A percentile compares a stretch with the other conserved stretches of the same genome.
Conservation (phyloP, 768 basidiomycete species). For the Termitomyces sp. region DNA sequence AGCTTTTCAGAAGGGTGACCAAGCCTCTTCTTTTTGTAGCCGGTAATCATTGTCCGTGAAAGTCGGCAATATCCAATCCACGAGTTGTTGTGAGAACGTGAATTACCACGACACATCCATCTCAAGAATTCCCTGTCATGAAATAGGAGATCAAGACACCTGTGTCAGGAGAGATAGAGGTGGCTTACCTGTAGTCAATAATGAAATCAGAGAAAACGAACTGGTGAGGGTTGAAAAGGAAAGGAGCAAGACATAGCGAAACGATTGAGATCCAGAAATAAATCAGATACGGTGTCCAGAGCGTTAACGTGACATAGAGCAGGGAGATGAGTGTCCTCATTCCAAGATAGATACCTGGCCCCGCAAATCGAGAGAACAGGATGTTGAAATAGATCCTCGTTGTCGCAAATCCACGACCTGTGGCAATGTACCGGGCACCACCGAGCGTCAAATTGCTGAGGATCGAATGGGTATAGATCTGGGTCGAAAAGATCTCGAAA, state of each 20-base stretch:
- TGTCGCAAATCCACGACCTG: conserved; percentile 97
- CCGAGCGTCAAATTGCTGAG: conserved; percentile 95
- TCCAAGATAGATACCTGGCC: conserved; percentile 96
- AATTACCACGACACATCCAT: conserved; percentile 99
- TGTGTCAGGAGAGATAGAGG: neutral
- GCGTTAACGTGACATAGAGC: conserved; percentile 86
- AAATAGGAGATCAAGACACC: conserved; percentile 4
- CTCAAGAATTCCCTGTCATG: conserved; percentile 82
- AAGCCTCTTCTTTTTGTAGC: conserved; percentile 98
- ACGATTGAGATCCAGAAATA: conserved; percentile 98
- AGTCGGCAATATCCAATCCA: conserved; percentile 99
- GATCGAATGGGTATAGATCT: conserved; percentile 98
- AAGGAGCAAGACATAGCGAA: conserved; percentile 89
- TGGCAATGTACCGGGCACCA: conserved; percentile 97
- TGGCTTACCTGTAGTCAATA: conserved; percentile 79
- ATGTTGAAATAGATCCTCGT: conserved; percentile 93
- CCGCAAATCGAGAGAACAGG: conserved; percentile 96
- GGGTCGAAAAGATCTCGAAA: conserved; percentile 97
- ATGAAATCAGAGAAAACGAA: conserved; percentile 96
- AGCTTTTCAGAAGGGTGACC: conserved; percentile 97
- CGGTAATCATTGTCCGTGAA: conserved; percentile 97
- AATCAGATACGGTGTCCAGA: conserved; percentile 90
- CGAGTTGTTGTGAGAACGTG: conserved; percentile 93
- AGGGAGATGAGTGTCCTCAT: conserved; percentile 90
- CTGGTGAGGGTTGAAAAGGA: conserved; percentile 99